Base-by-base conservation (phyloP, 1,284 basidiomycete species). In the Malassezia slooffiae region DNA sequence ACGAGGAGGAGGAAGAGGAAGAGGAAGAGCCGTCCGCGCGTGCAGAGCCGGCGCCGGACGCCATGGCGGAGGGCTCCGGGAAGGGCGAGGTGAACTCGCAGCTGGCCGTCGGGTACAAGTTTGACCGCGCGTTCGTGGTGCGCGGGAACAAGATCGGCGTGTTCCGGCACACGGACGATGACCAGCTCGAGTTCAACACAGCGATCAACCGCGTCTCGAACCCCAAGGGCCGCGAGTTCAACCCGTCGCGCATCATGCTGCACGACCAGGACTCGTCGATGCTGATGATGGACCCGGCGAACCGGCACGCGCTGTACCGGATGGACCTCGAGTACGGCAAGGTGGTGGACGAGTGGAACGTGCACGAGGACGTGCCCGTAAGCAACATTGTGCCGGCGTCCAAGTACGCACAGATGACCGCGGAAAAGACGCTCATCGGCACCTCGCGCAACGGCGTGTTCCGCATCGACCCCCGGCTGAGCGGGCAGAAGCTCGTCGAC, bases 281-380 rank as follows among this genome's bases (percentile, higher is more conserved):
- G 88, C 75, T 99, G 41, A 70, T 99, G 47, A 85, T 88, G 78
- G 85, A 95, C 65, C 82, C 86, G 1, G 67, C 72, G 27, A 81
- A 89, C 41, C 79, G 81, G n/a, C 80, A 89, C 60, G 82, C 88
- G 0, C 73, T 99, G 27, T 96, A 81, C 74, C 81, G 77, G 56
- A 81, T 97, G 78, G 93, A 97, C 71, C 79, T 97, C 52, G 87
- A 91, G 71, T 82, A 82, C 33, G 93, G 89, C 37, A 93, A 96
- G 73, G 82, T 99, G 30, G 88, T 97, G 7, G 93, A 99, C 65
- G 91, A 97, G 70, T 96, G 89, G 90, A 91, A 90, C 70, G 81
- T 97, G 13, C 83, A 90, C 64, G 88, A 95, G 37, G 77, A 83
- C 60, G 76, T 96, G 46, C 75, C 77, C 12, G 85, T 96, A 47